Conservation (phyloP, 2,329 filamentous ascomycete genomes). For the Dactylellina haptotyla region DNA sequence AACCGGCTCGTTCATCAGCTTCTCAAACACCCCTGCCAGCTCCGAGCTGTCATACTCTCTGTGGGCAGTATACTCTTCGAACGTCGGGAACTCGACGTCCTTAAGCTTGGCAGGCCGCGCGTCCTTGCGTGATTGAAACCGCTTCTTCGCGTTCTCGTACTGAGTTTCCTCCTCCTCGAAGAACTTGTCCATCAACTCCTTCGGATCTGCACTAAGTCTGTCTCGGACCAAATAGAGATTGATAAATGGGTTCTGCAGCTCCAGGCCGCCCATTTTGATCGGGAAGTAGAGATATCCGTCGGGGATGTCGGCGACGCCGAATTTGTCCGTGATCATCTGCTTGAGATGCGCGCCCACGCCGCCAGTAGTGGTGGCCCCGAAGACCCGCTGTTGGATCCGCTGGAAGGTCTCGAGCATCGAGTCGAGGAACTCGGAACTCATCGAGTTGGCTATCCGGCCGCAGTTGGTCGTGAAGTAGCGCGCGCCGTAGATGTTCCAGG, state of each 20-base stretch:
- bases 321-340: constrained; percentile 66
- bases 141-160: constrained; percentile 59
- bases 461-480: constrained; percentile 71
- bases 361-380: constrained; percentile 61
- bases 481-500: constrained; percentile 70
- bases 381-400: constrained; percentile 67
- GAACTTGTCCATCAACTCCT: constrained; percentile 59
- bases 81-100: constrained; percentile 62
- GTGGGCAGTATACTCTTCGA: constrained; percentile 63
- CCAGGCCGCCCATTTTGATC: constrained; percentile 64
- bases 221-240: constrained; percentile 62
- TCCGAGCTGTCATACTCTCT: constrained; percentile 60
- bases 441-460: constrained; percentile 66
- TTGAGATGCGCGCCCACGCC: constrained; percentile 70
- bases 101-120: constrained; percentile 59
- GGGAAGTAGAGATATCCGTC: constrained; percentile 66
- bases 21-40: constrained; percentile 61
- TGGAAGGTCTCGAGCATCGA: constrained; percentile 67
- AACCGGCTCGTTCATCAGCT: constrained; percentile 58
- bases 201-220: constrained; percentile 60
- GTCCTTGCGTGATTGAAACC: constrained; percentile 27
- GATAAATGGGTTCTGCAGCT: constrained; percentile 64
- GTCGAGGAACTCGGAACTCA: constrained; percentile 68
- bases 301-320: constrained; percentile 64
- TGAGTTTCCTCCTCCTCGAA: constrained; percentile 61